phyloP scores from a whole-genome alignment of 495 filamentous ascomycete genomes.

The Annulohypoxylon stygium region DNA sequence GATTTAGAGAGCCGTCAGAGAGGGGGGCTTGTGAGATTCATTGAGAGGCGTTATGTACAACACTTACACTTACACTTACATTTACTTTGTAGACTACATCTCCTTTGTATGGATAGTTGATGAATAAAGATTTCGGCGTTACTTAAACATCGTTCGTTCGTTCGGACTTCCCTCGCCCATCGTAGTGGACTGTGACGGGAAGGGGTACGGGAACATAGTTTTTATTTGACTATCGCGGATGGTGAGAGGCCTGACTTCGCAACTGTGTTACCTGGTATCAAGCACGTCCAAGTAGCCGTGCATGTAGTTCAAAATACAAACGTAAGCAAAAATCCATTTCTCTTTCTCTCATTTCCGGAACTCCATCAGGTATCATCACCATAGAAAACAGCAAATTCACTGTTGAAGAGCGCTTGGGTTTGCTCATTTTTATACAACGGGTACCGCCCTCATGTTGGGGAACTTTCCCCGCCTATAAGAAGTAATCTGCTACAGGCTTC shows the following conservation, averaged over 20 bases:
- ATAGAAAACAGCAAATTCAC: slow-evolving; percentile 18
- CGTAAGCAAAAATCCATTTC: slow-evolving; percentile 16
- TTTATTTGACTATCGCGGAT: not conserved
- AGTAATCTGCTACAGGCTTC: slow-evolving; percentile 98
- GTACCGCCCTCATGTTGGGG: not conserved
- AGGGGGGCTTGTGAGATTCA: not conserved
- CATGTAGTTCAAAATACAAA: slow-evolving; percentile 22
- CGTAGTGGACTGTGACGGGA: slow-evolving; percentile 7
- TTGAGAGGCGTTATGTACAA: not conserved
- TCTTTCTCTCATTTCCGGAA: slow-evolving; percentile 16
- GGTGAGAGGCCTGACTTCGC: not conserved
- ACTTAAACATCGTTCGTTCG: not conserved
- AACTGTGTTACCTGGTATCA: not conserved
- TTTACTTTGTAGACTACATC: slow-evolving; percentile 14
- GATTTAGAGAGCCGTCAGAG: too few species aligned
- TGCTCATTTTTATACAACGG: slow-evolving; percentile 40
- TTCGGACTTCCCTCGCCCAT: not conserved
- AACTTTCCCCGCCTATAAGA: slow-evolving; percentile 66
- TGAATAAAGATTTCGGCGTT: slow-evolving; percentile 9
- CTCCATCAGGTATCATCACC: slow-evolving; percentile 38
- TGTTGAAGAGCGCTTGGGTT: slow-evolving; percentile 8
- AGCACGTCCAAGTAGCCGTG: slow-evolving; percentile 2
- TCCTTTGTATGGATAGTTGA: slow-evolving; percentile 6
- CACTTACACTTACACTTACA: slow-evolving; percentile 13
- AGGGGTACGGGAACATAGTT: slow-evolving; percentile 1